A percentile compares a stretch with the other conserved stretches of the same genome.
phyloP scores from a whole-genome alignment of 2,329 filamentous ascomycete species.

The Cercospora canescens region DNA sequence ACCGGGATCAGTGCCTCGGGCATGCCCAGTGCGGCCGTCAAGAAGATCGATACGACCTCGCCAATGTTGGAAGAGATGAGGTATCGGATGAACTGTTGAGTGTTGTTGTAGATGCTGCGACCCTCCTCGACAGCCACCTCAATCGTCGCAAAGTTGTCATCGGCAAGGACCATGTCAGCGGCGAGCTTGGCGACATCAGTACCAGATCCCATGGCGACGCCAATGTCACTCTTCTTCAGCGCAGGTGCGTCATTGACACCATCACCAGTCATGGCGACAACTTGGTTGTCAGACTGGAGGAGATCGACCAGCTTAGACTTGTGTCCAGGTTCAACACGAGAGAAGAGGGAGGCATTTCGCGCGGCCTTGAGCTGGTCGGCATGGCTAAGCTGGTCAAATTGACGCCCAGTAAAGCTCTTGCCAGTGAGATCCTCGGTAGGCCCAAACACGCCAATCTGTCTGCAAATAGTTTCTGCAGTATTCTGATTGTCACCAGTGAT shows the following conservation, averaged over 20 bases:
- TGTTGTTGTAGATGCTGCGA: conserved; percentile 99
- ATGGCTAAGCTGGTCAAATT: conserved; percentile 84
- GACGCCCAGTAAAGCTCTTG: conserved; percentile 92
- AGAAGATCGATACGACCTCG: conserved; percentile 97
- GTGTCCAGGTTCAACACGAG: conserved; percentile 90
- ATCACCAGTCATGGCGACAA: conserved; percentile 98
- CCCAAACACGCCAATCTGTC: conserved; percentile 92
- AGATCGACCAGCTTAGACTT: conserved; percentile 98
- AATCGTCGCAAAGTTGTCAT: conserved; percentile 99
- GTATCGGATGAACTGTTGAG: conserved; percentile 98
- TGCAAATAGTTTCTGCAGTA: conserved; percentile 96
- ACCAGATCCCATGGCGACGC: conserved; percentile 97
- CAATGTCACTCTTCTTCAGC: conserved; percentile 97
- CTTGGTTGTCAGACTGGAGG: conserved; percentile 86
- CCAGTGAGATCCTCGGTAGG: conserved; percentile 77
- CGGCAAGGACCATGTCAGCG: conserved; percentile 96
- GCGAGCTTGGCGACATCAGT: conserved; percentile 96
- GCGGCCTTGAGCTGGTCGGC: conserved; percentile 80
- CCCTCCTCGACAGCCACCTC: conserved; percentile 95
- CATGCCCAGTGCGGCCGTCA: conserved; percentile 95
- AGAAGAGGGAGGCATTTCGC: conserved; percentile 86
- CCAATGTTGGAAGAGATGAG: conserved; percentile 99
- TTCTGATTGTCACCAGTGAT: conserved; percentile 98
- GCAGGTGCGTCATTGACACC: conserved; percentile 98
- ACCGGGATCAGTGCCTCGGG: conserved; percentile 96